Conservation (phyloP, 1,139 yeast species). For the Sugiyamaella castrensis region DNA sequence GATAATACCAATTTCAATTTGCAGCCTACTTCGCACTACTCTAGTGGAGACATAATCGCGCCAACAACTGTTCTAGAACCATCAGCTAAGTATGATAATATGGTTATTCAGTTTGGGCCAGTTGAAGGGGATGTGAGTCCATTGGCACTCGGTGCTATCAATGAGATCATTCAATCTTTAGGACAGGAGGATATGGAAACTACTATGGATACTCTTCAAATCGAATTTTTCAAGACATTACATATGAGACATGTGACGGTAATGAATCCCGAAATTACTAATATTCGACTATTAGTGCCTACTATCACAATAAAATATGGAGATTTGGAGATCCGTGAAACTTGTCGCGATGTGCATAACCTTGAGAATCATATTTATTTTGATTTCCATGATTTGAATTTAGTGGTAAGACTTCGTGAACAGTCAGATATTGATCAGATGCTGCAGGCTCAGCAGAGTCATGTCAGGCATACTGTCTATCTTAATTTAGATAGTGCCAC, state of each 20-base stretch:
- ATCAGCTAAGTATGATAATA: conserved; percentile 51
- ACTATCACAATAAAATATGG: conserved; percentile 49
- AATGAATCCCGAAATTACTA: conserved; percentile 43
- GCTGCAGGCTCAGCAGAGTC: conserved; percentile 22
- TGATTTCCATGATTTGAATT: conserved; percentile 26
- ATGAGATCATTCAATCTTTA: conserved; percentile 26
- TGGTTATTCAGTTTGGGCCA: conserved; percentile 52
- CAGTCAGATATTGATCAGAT: conserved; percentile 28
- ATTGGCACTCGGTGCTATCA: conserved; percentile 25
- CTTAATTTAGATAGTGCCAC: conserved; percentile 24
- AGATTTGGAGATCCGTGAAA: conserved; percentile 22
- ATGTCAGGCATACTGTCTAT: conserved; percentile 24
- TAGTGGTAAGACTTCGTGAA: conserved; percentile 25
- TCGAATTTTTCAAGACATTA: conserved; percentile 49
- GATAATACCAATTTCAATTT: conserved; percentile 20
- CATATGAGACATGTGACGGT: conserved; percentile 38
- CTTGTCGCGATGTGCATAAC: conserved; percentile 14
- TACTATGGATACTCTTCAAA: conserved; percentile 63
- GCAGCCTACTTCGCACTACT: conserved; percentile 43
- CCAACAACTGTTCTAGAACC: conserved; percentile 47
- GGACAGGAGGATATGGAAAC: conserved; percentile 39
- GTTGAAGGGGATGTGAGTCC: conserved; percentile 41
- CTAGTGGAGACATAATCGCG: conserved; percentile 42
- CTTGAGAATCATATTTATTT: conserved; percentile 26
- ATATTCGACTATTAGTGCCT: conserved; percentile 53